Evolutionary conservation across 345 rosid genomes (phyloP), one percentile per base, ranked within the genome.

Genomic region (Draba incana): DNA sequence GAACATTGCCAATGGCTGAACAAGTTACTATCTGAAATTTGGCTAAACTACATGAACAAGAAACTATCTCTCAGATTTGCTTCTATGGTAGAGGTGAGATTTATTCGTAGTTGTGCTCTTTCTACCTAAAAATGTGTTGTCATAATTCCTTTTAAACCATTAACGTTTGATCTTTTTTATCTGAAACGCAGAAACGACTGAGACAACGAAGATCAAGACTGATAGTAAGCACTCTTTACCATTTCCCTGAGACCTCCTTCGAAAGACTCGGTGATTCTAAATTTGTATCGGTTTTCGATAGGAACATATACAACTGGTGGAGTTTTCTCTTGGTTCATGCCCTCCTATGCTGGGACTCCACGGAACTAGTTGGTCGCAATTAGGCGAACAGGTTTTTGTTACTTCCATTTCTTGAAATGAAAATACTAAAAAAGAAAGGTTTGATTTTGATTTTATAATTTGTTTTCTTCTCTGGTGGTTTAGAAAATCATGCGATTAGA

Each of bases 1-100:
- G 99, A 94, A 74, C 96, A 87, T 66, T 88, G 97, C 48, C 94
- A 90, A 79, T 94, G 99, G 99, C 76, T 90, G 64, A 94, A 94
- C 81, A 94, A 89, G 78, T 80, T 94, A 52, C 74, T 91, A 54
- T 70, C 82, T 72, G 99, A 90, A 81, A 68, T 94, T 65, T 94
- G 99, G 99, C 79, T 78, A 23, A 75, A 77, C 81, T 80, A n/a
- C 69, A 37, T 94, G 64, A 85, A 76, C 77, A 89, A 86, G 73
- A 88, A 85, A 77, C 77, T 94, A 57, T 84, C 97, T 23, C 58
- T 56, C 56, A 86, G 85, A 68, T 90, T 94, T 73, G 79, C 92
- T 41, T 75, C 86, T 50, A 80, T 86, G 70, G 95, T 90, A 38
- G 96, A 88, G 96, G 99, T 94, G 52, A 62, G 84, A 79, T 62